These are phyloP conservation scores for Silene conica DNA, from an alignment of 148 eudicot species.

Conservation along the genomic window DNA sequence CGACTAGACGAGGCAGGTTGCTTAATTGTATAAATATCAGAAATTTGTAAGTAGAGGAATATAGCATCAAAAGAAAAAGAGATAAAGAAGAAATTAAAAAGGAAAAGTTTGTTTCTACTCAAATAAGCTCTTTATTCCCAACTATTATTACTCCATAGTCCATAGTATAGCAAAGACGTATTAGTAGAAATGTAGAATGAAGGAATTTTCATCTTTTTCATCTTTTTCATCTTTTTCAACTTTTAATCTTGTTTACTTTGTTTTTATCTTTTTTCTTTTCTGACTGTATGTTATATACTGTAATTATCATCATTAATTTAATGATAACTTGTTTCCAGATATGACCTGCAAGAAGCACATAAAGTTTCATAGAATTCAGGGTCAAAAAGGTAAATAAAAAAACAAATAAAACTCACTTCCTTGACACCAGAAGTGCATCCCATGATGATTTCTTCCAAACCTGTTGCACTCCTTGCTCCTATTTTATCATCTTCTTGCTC, in stretches of 20 bases:
- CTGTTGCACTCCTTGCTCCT: conserved; percentile 80
- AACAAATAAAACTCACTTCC: conserved; percentile 11
- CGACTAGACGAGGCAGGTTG: no score
- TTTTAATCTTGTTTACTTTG: conserved; percentile 24
- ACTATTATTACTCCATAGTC: not conserved
- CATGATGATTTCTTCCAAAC: conserved; percentile 92
- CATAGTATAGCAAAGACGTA: not conserved
- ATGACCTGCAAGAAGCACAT: not conserved
- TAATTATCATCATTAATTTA: not conserved
- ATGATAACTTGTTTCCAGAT: no score
- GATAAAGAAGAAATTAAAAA: conserved; percentile 16
- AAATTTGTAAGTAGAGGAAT: conserved; percentile 6
- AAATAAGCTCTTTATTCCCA: conserved; percentile 23
- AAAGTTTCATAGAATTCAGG: conserved; percentile 15
- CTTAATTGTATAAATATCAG: no score
- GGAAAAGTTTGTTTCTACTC: conserved; percentile 8
- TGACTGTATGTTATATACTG: not conserved
- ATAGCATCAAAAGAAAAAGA: conserved; percentile 2
- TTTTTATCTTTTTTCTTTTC: not conserved
- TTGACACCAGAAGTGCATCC: conserved; percentile 53
- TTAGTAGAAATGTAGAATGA: no score
- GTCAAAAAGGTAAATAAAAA: conserved; percentile 13
- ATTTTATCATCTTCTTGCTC: conserved; percentile 70
- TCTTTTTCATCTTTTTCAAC: conserved; percentile 26
- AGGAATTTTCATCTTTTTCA: no score